Conservation (phyloP, 495 filamentous ascomycete genomes). For the Talaromyces nanjingensis region DNA sequence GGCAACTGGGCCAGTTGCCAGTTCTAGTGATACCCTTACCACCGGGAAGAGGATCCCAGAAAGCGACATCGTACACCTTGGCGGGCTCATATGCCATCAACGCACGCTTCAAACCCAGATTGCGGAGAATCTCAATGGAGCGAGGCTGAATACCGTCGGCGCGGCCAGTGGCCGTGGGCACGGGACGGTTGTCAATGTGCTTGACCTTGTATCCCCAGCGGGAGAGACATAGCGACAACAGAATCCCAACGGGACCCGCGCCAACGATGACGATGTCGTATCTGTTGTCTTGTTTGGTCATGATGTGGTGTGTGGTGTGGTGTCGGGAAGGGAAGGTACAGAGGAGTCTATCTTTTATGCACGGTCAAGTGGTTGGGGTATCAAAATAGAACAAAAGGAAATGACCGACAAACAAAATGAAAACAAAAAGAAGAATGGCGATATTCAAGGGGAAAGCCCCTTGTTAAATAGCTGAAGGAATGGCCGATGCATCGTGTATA, state of each 20-base stretch:
- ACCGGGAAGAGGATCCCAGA: conserved; percentile 51
- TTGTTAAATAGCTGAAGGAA: background rate
- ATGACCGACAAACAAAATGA: conserved; percentile 9
- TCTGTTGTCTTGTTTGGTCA: conserved; percentile 35
- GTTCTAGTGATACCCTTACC: conserved; percentile 51
- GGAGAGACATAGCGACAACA: conserved; percentile 74
- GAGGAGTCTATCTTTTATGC: background rate
- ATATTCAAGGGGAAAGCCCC: background rate
- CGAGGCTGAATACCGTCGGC: conserved; percentile 73
- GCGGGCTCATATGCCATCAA: conserved; percentile 60
- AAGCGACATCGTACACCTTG: conserved; percentile 61
- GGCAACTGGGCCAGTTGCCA: conserved; percentile 57
- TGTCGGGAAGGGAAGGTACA: background rate
- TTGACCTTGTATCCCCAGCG: conserved; percentile 65
- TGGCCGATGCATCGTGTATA: background rate
- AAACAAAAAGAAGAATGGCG: conserved; percentile 2
- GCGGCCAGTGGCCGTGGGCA: conserved; percentile 58
- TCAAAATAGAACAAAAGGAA: conserved; percentile 4
- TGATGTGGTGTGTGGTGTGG: conserved; percentile 10
- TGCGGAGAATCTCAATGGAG: conserved; percentile 61
- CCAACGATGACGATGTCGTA: conserved; percentile 81
- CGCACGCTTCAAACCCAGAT: conserved; percentile 56
- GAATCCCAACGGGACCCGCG: conserved; percentile 80
- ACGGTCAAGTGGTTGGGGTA: background rate
- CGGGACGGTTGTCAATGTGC: conserved; percentile 58